Evolutionary conservation across 2,329 filamentous ascomycete species (phyloP).

Genomic region (Ceratocystis ficicola): DNA sequence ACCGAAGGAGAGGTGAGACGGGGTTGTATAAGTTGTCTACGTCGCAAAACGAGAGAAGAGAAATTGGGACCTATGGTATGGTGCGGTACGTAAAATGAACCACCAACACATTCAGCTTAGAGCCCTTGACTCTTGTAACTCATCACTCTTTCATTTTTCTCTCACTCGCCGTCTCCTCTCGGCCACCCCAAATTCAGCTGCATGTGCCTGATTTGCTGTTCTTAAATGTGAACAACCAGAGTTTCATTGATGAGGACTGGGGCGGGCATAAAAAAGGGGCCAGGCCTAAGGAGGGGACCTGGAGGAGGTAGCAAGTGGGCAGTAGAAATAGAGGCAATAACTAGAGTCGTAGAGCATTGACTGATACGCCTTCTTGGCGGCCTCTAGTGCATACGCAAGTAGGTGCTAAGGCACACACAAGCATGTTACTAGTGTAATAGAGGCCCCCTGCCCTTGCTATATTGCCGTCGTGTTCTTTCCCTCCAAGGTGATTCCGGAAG

Average conservation of each 20-base stretch:
- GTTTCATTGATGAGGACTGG: background rate
- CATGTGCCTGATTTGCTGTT: background rate
- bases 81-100: background rate
- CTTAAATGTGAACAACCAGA: background rate
- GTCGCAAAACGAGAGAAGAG: background rate
- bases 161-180: background rate
- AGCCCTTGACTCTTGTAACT: background rate
- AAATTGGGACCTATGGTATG: background rate
- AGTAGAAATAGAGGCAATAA: background rate
- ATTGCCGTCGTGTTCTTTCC: constrained; percentile 8
- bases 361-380: background rate
- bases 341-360: background rate
- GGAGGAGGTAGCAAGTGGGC: background rate
- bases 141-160: background rate
- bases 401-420: background rate
- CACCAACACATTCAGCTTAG: too few relatives aligned
- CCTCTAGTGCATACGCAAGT: background rate
- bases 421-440: background rate
- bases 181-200: background rate
- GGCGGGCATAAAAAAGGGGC: background rate
- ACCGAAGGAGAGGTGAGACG: background rate
- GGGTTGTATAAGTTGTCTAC: background rate
- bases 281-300: background rate
- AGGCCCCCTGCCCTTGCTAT: background rate
- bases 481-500: background rate